Conservation (phyloP, 441 rosid genomes). For the Dalechampia spathulata region DNA sequence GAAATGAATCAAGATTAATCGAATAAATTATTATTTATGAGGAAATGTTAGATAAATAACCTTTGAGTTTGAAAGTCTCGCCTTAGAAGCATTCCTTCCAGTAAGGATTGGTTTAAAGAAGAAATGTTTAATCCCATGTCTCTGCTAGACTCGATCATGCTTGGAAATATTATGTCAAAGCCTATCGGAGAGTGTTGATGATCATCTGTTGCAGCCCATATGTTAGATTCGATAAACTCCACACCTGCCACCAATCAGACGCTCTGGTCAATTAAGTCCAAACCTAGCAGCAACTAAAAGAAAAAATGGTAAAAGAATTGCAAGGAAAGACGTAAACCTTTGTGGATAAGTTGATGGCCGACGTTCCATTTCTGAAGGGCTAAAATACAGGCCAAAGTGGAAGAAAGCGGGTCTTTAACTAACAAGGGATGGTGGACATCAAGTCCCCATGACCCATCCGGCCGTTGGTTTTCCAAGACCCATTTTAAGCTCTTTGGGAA, state of each 20-base stretch:
- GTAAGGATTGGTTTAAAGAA: neutral
- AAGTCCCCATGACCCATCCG: constrained; percentile 7
- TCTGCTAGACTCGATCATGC: neutral
- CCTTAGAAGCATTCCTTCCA: neutral
- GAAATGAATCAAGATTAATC: no score
- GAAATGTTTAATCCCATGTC: neutral
- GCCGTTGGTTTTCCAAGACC: constrained; percentile 5
- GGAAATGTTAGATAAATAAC: neutral
- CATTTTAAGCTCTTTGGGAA: neutral
- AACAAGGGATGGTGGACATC: neutral
- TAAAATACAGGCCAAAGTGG: constrained; percentile 1
- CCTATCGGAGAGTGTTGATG: neutral
- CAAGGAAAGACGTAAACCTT: neutral
- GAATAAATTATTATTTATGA: no score
- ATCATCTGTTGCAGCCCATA: neutral
- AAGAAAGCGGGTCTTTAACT: neutral
- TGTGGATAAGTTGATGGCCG: neutral
- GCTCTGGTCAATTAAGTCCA: neutral
- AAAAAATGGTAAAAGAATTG: neutral
- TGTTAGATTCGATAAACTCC: neutral
- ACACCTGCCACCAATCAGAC: neutral
- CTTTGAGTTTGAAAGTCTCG: neutral
- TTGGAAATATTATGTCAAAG: neutral
- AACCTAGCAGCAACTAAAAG: neutral
- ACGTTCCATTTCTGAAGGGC: constrained; percentile 1